Percentiles rank a stretch among this genome's conserved stretches.
phyloP scores from a whole-genome alignment of 495 filamentous ascomycete species.

The Aspergillus steynii region DNA sequence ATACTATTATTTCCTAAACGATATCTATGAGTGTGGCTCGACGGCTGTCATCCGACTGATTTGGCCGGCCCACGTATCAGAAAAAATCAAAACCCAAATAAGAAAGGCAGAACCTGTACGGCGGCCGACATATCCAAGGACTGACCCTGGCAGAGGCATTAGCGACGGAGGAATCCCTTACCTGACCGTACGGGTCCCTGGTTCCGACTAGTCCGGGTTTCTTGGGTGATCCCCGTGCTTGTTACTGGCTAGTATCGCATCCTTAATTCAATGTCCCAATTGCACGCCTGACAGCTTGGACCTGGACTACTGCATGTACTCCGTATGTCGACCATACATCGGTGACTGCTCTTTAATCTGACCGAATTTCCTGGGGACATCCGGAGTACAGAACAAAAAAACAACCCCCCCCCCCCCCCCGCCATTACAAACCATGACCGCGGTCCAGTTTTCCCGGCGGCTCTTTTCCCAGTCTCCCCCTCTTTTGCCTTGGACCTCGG shows the following conservation, averaged over 20 bases:
- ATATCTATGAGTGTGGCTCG: no score
- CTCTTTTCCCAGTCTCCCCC: conserved; percentile 9
- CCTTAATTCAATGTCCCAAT: conserved; percentile 20
- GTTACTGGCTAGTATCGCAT: conserved; percentile 16
- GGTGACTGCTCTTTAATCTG: no score
- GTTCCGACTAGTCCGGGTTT: conserved; percentile 9
- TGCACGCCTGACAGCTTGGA: neutral
- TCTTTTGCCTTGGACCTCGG: conserved; percentile 9
- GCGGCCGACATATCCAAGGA: neutral
- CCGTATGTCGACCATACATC: no score
- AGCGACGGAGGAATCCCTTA: neutral
- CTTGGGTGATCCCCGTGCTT: conserved; percentile 20
- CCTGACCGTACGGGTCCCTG: neutral
- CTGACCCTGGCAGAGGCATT: neutral
- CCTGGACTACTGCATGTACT: neutral
- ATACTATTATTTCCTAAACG: no score
- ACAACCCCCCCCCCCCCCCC: neutral
- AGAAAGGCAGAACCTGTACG: neutral
- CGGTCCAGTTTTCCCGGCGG: neutral
- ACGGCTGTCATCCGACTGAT: no score
- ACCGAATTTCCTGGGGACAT: neutral
- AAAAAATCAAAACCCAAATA: neutral
- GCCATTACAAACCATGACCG: conserved; percentile 7
- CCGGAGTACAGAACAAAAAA: neutral
- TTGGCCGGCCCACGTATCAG: no score